Evolutionary conservation across 495 filamentous ascomycete genomes (phyloP).

Genomic region (Pyronema domesticum): DNA sequence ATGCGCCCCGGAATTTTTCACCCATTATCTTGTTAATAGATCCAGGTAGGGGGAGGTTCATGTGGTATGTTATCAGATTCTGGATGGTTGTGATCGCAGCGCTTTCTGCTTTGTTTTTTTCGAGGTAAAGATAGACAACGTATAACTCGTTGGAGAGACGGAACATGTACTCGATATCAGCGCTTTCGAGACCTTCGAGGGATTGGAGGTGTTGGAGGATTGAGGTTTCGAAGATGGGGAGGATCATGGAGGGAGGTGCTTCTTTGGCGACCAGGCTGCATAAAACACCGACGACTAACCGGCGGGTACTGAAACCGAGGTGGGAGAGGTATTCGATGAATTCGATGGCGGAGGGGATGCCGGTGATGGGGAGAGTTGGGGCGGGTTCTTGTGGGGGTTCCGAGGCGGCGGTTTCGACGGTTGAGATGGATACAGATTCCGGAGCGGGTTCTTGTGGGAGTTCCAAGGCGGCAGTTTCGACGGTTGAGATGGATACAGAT

Average conservation of each 20-base stretch:
- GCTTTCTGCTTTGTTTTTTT: too few species aligned
- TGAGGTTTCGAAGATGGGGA: neutral
- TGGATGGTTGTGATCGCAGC: too few species aligned
- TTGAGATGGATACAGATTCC: too few species aligned
- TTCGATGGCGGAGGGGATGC: constrained; percentile 8
- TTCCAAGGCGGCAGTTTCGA: too few species aligned
- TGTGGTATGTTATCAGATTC: too few species aligned
- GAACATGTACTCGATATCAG: neutral
- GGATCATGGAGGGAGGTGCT: neutral
- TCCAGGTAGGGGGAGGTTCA: neutral
- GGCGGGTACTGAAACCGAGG: constrained; percentile 3
- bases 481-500: too few species aligned
- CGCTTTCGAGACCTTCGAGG: neutral
- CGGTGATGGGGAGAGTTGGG: neutral
- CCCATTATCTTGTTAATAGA: neutral
- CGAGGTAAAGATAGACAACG: too few species aligned
- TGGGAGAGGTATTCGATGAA: constrained; percentile 7
- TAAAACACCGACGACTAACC: constrained; percentile 6
- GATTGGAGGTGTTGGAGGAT: neutral
- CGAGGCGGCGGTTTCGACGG: too few species aligned
- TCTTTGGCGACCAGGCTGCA: neutral
- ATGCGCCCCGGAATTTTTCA: neutral
- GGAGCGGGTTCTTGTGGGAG: too few species aligned
- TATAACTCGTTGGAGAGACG: too few species aligned
- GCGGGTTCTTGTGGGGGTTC: too few species aligned